A percentile compares a stretch with the other conserved stretches of the same genome.
Conservation (phyloP, 495 filamentous ascomycete genomes). For the Daldinia vernicosa region DNA sequence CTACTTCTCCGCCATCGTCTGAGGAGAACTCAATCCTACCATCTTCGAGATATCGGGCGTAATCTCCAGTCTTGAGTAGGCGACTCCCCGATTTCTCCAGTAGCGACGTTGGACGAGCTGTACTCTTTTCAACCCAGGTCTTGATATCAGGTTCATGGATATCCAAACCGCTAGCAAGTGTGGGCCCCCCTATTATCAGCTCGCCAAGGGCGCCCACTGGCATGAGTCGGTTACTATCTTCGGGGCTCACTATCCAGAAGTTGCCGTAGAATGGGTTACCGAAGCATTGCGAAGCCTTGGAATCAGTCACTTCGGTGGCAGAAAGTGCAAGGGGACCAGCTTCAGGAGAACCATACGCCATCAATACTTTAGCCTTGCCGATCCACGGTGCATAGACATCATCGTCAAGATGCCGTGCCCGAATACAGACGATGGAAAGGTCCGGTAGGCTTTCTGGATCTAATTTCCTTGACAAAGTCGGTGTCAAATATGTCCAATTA, state of each 20-base stretch:
- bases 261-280: slow-evolving; percentile 55
- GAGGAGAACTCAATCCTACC: slow-evolving; percentile 57
- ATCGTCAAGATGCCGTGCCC: slow-evolving; percentile 53
- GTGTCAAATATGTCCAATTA: slow-evolving; percentile 61
- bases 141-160: slow-evolving; percentile 35
- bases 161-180: slow-evolving; percentile 48
- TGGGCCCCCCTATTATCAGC: slow-evolving; percentile 58
- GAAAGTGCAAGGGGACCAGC: slow-evolving; percentile 57
- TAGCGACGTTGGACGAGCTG: slow-evolving; percentile 27
- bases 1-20: slow-evolving; percentile 44
- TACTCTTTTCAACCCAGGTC: slow-evolving; percentile 28
- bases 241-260: slow-evolving; percentile 58
- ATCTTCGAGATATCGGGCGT: slow-evolving; percentile 54
- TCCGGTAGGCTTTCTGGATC: slow-evolving; percentile 49
- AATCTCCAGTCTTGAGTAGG: slow-evolving; percentile 55
- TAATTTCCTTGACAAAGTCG: slow-evolving; percentile 55
- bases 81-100: slow-evolving; percentile 42
- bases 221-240: slow-evolving; percentile 57
- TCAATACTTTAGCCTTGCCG: slow-evolving; percentile 53
- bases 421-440: slow-evolving; percentile 57
- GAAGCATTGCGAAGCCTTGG: slow-evolving; percentile 51
- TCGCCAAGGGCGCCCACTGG: slow-evolving; percentile 59
- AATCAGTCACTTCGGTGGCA: slow-evolving; percentile 51
- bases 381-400: slow-evolving; percentile 56
- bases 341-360: slow-evolving; percentile 57